A percentile compares a stretch with the other conserved stretches of the same genome.
Evolutionary conservation across 176 grass and related monocot species (phyloP).

Genomic region (Zoysia pacifica): DNA sequence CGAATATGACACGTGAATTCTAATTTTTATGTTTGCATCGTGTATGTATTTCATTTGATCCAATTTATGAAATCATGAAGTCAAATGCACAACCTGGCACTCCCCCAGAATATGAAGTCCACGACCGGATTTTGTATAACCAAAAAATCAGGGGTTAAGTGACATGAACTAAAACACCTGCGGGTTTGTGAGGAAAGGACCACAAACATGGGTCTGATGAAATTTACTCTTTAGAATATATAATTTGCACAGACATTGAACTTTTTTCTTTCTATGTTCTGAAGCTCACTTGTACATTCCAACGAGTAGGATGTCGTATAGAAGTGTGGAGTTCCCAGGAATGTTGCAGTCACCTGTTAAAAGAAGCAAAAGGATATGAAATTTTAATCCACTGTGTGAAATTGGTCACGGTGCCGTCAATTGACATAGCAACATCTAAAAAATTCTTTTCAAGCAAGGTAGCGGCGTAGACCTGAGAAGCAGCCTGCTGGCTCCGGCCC

Average conservation of each 20-base stretch:
- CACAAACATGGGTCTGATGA: too few relatives aligned
- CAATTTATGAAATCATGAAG: too few relatives aligned
- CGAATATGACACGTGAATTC: too few relatives aligned
- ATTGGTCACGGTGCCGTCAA: not conserved
- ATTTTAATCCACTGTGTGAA: not conserved
- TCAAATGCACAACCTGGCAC: too few relatives aligned
- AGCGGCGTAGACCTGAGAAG: constrained; percentile 65
- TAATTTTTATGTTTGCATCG: too few relatives aligned
- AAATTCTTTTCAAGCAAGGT: not conserved
- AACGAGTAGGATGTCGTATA: constrained; percentile 81
- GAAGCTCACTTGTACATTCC: constrained; percentile 78
- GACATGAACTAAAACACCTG: too few relatives aligned
- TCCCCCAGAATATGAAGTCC: too few relatives aligned
- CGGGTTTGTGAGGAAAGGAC: too few relatives aligned
- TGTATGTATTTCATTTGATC: too few relatives aligned
- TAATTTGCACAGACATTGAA: not conserved
- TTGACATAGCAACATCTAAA: not conserved
- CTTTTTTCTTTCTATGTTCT: constrained; percentile 15
- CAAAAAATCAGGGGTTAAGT: too few relatives aligned
- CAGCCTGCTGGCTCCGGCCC: constrained; percentile 96
- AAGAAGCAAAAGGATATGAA: not conserved
- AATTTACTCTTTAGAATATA: too few relatives aligned
- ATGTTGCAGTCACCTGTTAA: constrained; percentile 93
- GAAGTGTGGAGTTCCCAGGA: constrained; percentile 79
- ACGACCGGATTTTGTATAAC: too few relatives aligned